Evolutionary conservation across 352 stramenopile species (phyloP), one percentile per base, ranked within the genome.

Genomic region (Plasmopara muralis): DNA sequence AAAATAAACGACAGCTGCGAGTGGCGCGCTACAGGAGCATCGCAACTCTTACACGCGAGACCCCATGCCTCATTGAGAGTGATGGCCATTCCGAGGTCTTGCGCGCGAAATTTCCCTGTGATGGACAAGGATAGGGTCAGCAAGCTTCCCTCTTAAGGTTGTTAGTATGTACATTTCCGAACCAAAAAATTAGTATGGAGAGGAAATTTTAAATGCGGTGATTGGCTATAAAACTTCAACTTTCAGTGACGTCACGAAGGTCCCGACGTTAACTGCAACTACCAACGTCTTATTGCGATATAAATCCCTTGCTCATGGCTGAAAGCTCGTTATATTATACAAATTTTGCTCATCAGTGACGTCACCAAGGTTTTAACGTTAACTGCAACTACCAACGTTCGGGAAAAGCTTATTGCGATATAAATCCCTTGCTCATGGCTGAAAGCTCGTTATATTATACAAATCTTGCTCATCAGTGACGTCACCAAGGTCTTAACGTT

Each of bases 1-100:
- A 72, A 53, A 37, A 86, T 33, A 46, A 83, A 86, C 10, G 55
- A 55, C 14, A 87, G 50, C 35, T 80, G 70, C 46, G 62, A 65
- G 50, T 72, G 55, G 35, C 62, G 55, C 18, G 64, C 64, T 38
- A 77, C 43, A 20, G 53, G 53, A 25, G 38, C 39, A 35, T 74
- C 41, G 53, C 68, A 77, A 29, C 39, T 25, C 38, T 44, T 62
- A 52, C 68, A 77, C 6, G 45, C 31, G 40, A 77, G 9, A 7
- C 68, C 42, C 68, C 68, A 77, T 4, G 64, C 55, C 25, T 47
- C 57, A 9, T 52, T 54, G 13, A 35, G 16, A 28, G 33, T 29
- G 47, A 60, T 44, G 31, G 57, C 60, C 62, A 70, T 70, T 31
- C 14, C 14, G 9, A 29, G 31, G 25, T 40, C 37, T 45, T 8